Conservation (phyloP, 768 basidiomycete species). For the Suillus clintonianus region DNA sequence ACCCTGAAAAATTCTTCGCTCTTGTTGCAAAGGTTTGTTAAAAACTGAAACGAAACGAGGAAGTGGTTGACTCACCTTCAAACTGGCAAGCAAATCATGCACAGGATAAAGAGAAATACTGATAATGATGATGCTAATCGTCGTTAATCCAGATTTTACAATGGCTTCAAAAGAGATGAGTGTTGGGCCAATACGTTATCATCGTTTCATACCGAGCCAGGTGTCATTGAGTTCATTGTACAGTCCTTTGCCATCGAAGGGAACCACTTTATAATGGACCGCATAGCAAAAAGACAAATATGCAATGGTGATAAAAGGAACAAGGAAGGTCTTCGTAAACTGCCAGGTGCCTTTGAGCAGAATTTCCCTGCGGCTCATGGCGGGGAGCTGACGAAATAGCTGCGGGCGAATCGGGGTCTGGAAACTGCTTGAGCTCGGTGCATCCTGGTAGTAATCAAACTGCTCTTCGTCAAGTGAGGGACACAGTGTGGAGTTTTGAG, state of each 20-base stretch:
- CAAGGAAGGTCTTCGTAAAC: constrained; percentile 2
- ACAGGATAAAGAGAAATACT: constrained; percentile 29
- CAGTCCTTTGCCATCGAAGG: constrained; percentile 24
- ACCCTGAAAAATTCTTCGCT: constrained; percentile 31
- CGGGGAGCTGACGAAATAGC: not conserved
- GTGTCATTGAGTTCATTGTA: constrained; percentile 16
- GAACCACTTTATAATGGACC: constrained; percentile 24
- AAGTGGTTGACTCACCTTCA: constrained; percentile 17
- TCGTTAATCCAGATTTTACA: constrained; percentile 30
- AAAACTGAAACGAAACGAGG: not conserved
- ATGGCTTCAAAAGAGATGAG: constrained; percentile 15
- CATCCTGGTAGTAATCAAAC: not conserved
- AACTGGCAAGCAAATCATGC: constrained; percentile 13
- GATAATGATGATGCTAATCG: constrained; percentile 28
- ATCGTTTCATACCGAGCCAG: constrained; percentile 13
- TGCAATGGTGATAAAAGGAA: constrained; percentile 11
- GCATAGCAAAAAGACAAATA: constrained; percentile 15
- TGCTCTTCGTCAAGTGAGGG: not conserved
- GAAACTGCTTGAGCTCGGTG: not conserved
- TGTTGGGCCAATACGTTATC: not conserved
- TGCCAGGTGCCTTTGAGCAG: not conserved
- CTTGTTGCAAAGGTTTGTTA: constrained; percentile 4
- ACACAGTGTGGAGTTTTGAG: not conserved
- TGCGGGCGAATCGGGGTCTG: not conserved
- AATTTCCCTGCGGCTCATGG: not conserved